Evolutionary conservation across 2,329 filamentous ascomycete species (phyloP).

Genomic region (Cyanodermella asteris): DNA sequence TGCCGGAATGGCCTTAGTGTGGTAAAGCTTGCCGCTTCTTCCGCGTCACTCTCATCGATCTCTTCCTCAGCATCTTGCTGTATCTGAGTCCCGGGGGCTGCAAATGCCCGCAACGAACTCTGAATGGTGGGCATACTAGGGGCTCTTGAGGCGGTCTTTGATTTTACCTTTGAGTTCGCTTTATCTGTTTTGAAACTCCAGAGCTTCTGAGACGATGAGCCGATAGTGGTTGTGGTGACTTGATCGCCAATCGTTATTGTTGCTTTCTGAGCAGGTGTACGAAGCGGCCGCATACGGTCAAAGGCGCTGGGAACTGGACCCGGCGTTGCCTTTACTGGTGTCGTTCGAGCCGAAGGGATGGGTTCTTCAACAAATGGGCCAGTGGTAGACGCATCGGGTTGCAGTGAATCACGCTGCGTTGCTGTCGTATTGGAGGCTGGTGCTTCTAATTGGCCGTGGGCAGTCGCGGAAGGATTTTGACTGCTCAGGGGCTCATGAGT

Average conservation of each 20-base stretch:
- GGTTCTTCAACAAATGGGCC: too few relatives aligned
- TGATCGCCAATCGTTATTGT: constrained; percentile 54
- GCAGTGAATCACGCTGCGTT: constrained; percentile 3
- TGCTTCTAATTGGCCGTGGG: too few relatives aligned
- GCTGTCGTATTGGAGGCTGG: too few relatives aligned
- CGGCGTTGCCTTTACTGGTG: constrained; percentile 15
- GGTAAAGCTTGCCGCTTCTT: too few relatives aligned
- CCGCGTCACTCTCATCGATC: constrained; percentile 13
- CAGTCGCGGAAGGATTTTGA: too few relatives aligned
- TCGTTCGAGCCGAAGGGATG: constrained; percentile 4
- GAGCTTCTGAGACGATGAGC: constrained; percentile 22
- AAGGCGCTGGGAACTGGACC: constrained; percentile 37
- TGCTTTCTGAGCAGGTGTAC: constrained; percentile 40
- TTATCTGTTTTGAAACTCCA: constrained; percentile 9
- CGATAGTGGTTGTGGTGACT: constrained; percentile 44
- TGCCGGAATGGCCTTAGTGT: too few relatives aligned
- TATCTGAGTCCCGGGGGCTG: constrained; percentile 26
- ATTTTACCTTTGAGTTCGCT: constrained; percentile 8
- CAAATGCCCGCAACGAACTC: constrained; percentile 33
- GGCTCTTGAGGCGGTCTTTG: constrained; percentile 16
- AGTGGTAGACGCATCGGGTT: too few relatives aligned
- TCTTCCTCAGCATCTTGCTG: too few relatives aligned
- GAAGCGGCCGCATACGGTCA: constrained; percentile 41
- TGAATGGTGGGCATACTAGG: constrained; percentile 22
- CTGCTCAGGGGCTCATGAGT: too few relatives aligned